Evolutionary conservation across 1,284 basidiomycete genomes (phyloP).

Genomic region (Cutaneotrichosporon sp.): DNA sequence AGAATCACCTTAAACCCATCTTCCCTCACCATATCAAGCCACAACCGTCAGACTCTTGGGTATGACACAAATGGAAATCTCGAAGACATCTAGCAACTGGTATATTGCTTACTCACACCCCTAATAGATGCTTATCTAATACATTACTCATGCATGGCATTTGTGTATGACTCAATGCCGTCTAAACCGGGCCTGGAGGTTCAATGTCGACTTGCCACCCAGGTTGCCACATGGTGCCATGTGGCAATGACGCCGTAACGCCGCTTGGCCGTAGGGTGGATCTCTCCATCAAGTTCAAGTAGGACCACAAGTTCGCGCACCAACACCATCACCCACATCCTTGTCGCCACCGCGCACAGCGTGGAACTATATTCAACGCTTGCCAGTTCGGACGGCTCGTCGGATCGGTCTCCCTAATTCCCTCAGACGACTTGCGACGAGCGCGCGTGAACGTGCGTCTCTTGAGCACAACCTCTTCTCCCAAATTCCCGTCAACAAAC

Average conservation of each 20-base stretch:
- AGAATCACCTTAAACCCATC: no score
- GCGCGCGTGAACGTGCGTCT: neutral
- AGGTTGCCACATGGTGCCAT: conserved; percentile 8
- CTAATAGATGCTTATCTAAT: neutral
- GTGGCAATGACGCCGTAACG: conserved; percentile 6
- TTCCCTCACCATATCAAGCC: neutral
- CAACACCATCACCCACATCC: conserved; percentile 16
- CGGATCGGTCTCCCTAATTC: neutral
- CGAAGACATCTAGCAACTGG: no score
- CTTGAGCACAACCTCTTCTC: neutral
- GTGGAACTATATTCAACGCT: conserved; percentile 1
- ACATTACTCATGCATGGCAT: neutral
- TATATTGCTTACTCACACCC: no score
- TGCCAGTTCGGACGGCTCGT: conserved; percentile 2
- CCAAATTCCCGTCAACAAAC: neutral
- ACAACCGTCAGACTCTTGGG: neutral
- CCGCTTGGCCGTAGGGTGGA: neutral
- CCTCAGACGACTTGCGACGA: neutral
- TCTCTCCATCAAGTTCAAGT: neutral
- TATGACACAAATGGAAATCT: no score
- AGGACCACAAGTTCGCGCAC: neutral
- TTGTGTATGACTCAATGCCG: neutral
- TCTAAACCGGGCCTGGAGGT: neutral
- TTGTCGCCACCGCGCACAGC: conserved; percentile 7
- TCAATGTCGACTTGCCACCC: neutral